These are phyloP conservation scores for Aurantiochytrium sp. DNA, from an alignment of 108 stramenopile species.

Conservation along the genomic window DNA sequence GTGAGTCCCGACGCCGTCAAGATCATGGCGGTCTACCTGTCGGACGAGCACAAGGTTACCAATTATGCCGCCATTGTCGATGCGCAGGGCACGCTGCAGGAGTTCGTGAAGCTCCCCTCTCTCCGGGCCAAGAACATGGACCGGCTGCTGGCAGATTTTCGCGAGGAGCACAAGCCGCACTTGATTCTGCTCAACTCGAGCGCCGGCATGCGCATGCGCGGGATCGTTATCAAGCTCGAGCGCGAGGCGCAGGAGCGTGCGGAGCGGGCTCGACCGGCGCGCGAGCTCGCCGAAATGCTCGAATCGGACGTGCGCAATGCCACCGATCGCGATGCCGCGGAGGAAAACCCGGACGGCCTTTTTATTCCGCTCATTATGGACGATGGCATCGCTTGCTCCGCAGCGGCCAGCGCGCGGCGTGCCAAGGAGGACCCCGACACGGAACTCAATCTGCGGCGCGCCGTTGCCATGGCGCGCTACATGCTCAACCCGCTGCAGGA, in stretches of 20 bases:
- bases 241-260: neutral
- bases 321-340: constrained; percentile 60
- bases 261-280: neutral
- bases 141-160: neutral
- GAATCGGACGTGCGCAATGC: constrained; percentile 42
- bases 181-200: neutral
- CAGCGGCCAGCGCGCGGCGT: constrained; percentile 72
- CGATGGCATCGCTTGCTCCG: constrained; percentile 73
- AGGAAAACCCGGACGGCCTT: constrained; percentile 69
- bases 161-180: neutral
- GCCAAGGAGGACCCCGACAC: constrained; percentile 85
- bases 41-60: neutral
- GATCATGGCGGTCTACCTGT: neutral
- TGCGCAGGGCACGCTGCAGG: neutral
- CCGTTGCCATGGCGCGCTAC: constrained; percentile 75
- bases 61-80: neutral
- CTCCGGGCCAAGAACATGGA: neutral
- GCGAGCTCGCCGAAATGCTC: constrained; percentile 56
- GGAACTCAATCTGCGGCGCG: constrained; percentile 67
- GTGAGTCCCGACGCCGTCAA: neutral
- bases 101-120: neutral
- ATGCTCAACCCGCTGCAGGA: constrained; percentile 79
- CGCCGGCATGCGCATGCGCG: constrained; percentile 30
- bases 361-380: constrained; percentile 77
- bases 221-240: neutral